Evolutionary conservation across 805 yeast species (phyloP).

Genomic region (Yamadazyma philogaea): DNA sequence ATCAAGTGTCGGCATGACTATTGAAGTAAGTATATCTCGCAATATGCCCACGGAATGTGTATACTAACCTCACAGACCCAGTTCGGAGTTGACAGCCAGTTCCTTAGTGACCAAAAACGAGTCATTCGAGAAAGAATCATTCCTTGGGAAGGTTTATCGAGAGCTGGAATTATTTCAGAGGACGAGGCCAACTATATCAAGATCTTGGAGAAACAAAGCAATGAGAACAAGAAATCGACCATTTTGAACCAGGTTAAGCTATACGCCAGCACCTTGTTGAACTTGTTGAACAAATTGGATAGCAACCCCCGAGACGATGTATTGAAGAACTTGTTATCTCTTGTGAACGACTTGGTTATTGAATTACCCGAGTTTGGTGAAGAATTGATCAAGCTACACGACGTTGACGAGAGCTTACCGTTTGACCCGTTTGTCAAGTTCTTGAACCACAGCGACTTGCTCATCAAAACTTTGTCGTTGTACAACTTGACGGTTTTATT

Average conservation of each 20-base stretch:
- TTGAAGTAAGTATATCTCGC: slow-evolving; percentile 10
- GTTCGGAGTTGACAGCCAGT: slow-evolving; percentile 57
- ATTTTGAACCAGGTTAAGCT: slow-evolving; percentile 44
- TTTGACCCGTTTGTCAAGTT: slow-evolving; percentile 51
- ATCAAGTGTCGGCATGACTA: slow-evolving; percentile 5
- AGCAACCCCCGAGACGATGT: slow-evolving; percentile 56
- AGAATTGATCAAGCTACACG: slow-evolving; percentile 41
- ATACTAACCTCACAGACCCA: slow-evolving; percentile 21
- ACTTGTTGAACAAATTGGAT: slow-evolving; percentile 48
- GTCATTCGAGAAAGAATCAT: slow-evolving; percentile 75
- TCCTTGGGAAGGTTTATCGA: slow-evolving; percentile 88
- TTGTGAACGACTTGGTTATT: slow-evolving; percentile 54
- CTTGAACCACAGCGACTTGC: slow-evolving; percentile 53
- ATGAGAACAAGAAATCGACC: slow-evolving; percentile 40
- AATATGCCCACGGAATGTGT: background rate
- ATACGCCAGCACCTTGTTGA: slow-evolving; percentile 54
- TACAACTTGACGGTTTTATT: slow-evolving; percentile 53
- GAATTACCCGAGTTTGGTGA: slow-evolving; percentile 36
- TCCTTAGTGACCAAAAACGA: slow-evolving; percentile 60
- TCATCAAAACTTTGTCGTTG: slow-evolving; percentile 53
- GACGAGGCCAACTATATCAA: slow-evolving; percentile 66
- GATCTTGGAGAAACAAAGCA: slow-evolving; percentile 47
- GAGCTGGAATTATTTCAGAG: slow-evolving; percentile 63
- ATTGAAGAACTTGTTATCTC: slow-evolving; percentile 59
- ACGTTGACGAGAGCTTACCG: slow-evolving; percentile 46